Conservation (phyloP, 208 protist species). For the Crithidia mellificae region DNA sequence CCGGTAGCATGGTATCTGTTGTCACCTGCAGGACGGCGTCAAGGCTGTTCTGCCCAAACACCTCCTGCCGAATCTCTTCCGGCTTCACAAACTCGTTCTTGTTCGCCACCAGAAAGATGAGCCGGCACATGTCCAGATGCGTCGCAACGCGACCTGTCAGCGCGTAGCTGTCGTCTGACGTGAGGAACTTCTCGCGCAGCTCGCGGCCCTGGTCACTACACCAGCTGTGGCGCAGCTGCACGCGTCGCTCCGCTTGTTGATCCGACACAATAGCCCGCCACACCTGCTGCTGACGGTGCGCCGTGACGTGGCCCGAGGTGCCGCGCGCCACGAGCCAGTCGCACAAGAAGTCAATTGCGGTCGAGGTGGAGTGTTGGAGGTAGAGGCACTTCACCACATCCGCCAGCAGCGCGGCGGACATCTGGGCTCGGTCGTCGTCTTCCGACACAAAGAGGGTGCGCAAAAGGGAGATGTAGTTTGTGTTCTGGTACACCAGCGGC, state of each 20-base stretch:
- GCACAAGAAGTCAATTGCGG: conserved; percentile 37
- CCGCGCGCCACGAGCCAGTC: conserved; percentile 30
- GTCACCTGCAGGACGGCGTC: conserved; percentile 48
- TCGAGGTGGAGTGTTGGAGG: conserved; percentile 7
- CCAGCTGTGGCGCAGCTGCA: conserved; percentile 47
- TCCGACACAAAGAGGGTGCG: conserved; percentile 35
- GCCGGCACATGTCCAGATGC: conserved; percentile 36
- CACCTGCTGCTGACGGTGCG: conserved; percentile 27
- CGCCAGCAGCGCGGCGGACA: conserved; percentile 23
- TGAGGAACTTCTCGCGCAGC: conserved; percentile 40
- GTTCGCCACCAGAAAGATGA: conserved; percentile 42
- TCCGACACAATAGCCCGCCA: conserved; percentile 31
- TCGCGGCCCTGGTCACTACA: conserved; percentile 36
- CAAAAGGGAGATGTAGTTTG: conserved; percentile 36
- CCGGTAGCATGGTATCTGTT: conserved; percentile 35
- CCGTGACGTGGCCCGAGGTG: conserved; percentile 14
- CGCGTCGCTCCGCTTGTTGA: conserved; percentile 43
- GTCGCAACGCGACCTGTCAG: conserved; percentile 32
- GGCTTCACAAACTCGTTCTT: conserved; percentile 51
- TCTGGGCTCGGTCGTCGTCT: conserved; percentile 5
- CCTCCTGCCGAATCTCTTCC: conserved; percentile 50
- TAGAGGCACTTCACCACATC: conserved; percentile 43
- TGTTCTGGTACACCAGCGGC: conserved; percentile 38
- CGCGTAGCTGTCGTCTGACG: conserved; percentile 42
- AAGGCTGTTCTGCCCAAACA: conserved; percentile 46